Base-by-base conservation (phyloP, 2,329 filamentous ascomycete genomes). In the Xylaria sp. region DNA sequence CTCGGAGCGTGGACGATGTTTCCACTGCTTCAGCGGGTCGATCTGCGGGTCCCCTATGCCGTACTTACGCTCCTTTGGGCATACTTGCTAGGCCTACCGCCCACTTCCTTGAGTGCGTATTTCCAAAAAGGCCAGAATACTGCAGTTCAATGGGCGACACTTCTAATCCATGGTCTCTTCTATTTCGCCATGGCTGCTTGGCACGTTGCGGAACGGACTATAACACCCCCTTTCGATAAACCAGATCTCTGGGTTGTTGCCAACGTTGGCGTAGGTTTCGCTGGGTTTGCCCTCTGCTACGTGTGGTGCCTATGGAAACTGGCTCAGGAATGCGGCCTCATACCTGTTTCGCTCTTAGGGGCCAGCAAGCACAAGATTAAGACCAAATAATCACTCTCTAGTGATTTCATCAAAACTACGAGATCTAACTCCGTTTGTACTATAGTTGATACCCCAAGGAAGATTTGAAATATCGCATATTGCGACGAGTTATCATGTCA, bases 231-330 rank as follows among this genome's bases (percentile, higher is more conserved):
- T 4, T 73, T 81, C 0, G 84, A 86, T 65, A 97, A 97, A 80
- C 96, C 96, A 0, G 96, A 99, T 81, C 81, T 99, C 1, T 99
- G 95, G 95, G 90, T 96, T 2, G 94, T 99, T 2, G 86, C 89
- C 13, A 99, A 99, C 75, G 94, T 96, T 9, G 89, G 93, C 20
- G 80, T 98, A 25, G 96, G 96, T 7, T 92, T 92, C 25, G 90
- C 87, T 3, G 96, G 93, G 0, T 99, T 98, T 77, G 87, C 87
- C 0, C 81, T 97, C 38, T 96, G 94, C 79, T 98, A 97, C 78
- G 75, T 96, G 7, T 99, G 96, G 96, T 97, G 94, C 78, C 79
- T 96, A 68, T 91, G 89, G 86, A 90, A 87, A 62, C 77, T 92
- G 59, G 74, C 88, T 2, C 76, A 81, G 20, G 88, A 91, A 73